Base-by-base conservation (phyloP, 106 monocot genomes). In the Amphibolis antarctica region DNA sequence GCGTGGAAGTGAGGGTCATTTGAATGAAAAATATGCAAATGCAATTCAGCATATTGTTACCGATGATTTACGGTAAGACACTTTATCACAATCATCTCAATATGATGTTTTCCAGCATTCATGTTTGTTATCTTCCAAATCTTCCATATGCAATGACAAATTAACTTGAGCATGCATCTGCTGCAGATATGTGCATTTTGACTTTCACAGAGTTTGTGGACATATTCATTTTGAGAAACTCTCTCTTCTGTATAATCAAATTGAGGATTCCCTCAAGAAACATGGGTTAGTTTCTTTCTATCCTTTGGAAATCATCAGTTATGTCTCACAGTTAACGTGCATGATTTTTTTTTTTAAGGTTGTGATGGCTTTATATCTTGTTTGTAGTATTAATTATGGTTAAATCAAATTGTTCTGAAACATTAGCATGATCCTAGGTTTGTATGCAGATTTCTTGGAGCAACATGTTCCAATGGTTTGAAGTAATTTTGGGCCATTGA, bases 221-320 rank as follows among this genome's bases (percentile, higher is more conserved):
- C 91, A 99, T 79, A 77, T 85, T 50, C 91, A 90, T 77, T 99
- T 99, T 91, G 98, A 99, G 72, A 80, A 80, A 10, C 91, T 99
- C 28, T 87, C 91, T 76, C 67, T 80, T 29, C 91, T 99, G 65
- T 99, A 85, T 61, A 76, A 88, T 46, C 85, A 99, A 71, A 91
- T 99, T 54, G 73, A 85, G 43, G 85, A 84, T 55, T 82, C 77
- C 27, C 66, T 99, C 10, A 65, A 77, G 60, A 79, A 73, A 29
- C 76, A 91, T 49, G 76, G 81, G 98, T 98, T 80, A 54, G 59
- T 55, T 46, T 49, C 45, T 27, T 25, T 53, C 44, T 31, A 12
- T 25, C 17, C 27, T 65, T 28, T 69, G 24, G 45, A 18, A 0
- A 42, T 42, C 9, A 1, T 1, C 48, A 36, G 7, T 36, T 36